Conservation (phyloP, 768 basidiomycete species). For the Psilocybe cubensis region DNA sequence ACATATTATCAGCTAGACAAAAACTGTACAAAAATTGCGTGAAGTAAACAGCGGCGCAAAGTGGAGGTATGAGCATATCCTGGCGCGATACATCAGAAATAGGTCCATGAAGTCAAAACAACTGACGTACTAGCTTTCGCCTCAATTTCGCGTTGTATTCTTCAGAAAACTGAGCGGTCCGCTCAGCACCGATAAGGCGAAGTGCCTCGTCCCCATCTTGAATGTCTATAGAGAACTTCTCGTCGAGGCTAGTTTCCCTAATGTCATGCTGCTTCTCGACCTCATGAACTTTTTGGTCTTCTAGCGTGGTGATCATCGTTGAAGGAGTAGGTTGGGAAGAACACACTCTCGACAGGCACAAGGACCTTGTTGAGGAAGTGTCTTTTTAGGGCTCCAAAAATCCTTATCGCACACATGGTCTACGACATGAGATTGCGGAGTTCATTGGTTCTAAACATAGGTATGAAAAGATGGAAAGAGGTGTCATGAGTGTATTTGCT, state of each 20-base stretch:
- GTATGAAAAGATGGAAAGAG: not conserved
- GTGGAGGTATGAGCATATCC: slow-evolving; percentile 29
- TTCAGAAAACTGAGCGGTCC: slow-evolving; percentile 56
- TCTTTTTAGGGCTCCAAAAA: slow-evolving; percentile 8
- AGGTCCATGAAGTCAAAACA: not conserved
- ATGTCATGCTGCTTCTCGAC: slow-evolving; percentile 20
- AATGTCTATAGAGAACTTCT: slow-evolving; percentile 44
- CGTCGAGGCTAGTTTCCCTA: slow-evolving; percentile 24
- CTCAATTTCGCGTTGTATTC: slow-evolving; percentile 61
- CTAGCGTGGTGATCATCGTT: slow-evolving; percentile 18
- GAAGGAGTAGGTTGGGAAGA: slow-evolving; percentile 4
- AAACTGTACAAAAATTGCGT: slow-evolving; percentile 63
- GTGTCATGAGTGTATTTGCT: slow-evolving; percentile 3
- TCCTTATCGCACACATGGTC: slow-evolving; percentile 9
- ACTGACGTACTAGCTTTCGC: slow-evolving; percentile 54
- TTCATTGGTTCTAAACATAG: slow-evolving; percentile 19
- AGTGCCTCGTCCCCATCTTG: slow-evolving; percentile 62
- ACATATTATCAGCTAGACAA: slow-evolving; percentile 13
- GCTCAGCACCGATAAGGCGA: slow-evolving; percentile 57
- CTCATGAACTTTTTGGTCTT: slow-evolving; percentile 19
- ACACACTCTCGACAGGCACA: not conserved
- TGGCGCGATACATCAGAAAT: slow-evolving; percentile 1
- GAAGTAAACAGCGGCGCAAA: slow-evolving; percentile 32
- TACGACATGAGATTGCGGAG: not conserved
- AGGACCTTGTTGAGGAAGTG: not conserved